A percentile compares a stretch with the other conserved stretches of the same genome.
Conservation (phyloP, 768 basidiomycete genomes). For the Mycena filopes region DNA sequence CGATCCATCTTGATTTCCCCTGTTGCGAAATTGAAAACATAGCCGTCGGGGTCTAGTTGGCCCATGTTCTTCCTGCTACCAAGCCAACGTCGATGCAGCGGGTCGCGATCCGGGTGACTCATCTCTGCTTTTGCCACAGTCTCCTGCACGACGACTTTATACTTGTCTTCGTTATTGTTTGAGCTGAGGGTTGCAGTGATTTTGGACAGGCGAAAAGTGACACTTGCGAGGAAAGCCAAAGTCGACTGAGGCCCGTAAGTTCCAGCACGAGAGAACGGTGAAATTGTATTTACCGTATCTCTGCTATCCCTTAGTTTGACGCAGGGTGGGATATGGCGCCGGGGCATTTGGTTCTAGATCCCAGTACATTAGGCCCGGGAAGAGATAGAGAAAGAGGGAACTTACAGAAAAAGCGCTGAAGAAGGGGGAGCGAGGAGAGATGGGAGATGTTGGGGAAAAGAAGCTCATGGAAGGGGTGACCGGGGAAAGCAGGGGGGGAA, state of each 20-base stretch:
- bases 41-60: slow-evolving; percentile 58
- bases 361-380: slow-evolving; percentile 5
- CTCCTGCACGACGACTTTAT: slow-evolving; percentile 55
- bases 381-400: slow-evolving; percentile 3
- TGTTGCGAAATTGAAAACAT: slow-evolving; percentile 56
- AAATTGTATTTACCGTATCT: slow-evolving; percentile 48
- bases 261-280: background rate
- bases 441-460: slow-evolving; percentile 36
- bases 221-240: slow-evolving; percentile 56
- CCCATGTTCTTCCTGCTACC: slow-evolving; percentile 52
- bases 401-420: slow-evolving; percentile 57
- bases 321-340: slow-evolving; percentile 50
- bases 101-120: slow-evolving; percentile 57
- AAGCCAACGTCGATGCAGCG: slow-evolving; percentile 63
- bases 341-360: slow-evolving; percentile 58
- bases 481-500: slow-evolving; percentile 37
- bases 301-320: slow-evolving; percentile 51
- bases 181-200: slow-evolving; percentile 56
- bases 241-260: slow-evolving; percentile 48
- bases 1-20: slow-evolving; percentile 59
- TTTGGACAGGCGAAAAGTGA: slow-evolving; percentile 57
- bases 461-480: slow-evolving; percentile 33
- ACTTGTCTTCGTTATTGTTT: slow-evolving; percentile 43
- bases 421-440: slow-evolving; percentile 49
- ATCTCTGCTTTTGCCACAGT: slow-evolving; percentile 54